Percentiles rank a stretch among this genome's conserved stretches.
Evolutionary conservation across 192 early-diverging fungal genomes (phyloP).

Genomic region (Coemansia sp.): DNA sequence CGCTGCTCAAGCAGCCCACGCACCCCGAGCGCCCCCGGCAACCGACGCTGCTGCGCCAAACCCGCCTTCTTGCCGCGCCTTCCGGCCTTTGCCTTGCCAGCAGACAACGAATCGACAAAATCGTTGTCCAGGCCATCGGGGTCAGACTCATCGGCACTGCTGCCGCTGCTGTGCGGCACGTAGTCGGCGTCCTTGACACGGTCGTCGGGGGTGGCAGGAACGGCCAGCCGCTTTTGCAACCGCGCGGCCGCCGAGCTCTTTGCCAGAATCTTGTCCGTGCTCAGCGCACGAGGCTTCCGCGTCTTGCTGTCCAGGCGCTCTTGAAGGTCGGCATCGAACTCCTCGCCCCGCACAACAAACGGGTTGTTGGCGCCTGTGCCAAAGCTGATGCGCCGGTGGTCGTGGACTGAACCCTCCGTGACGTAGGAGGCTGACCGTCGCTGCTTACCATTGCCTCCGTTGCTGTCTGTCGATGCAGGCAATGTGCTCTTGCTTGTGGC

Average conservation of each 20-base stretch:
- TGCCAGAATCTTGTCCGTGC: slow-evolving; percentile 20
- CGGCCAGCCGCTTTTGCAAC: slow-evolving; percentile 20
- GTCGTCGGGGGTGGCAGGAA: slow-evolving; percentile 38
- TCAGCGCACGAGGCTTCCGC: background rate
- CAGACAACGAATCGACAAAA: slow-evolving; percentile 1
- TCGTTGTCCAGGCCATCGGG: slow-evolving; percentile 9
- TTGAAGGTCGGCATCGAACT: slow-evolving; percentile 40
- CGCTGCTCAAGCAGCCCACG: slow-evolving; percentile 41
- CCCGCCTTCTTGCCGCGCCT: background rate
- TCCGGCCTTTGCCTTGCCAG: background rate
- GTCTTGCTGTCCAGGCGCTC: slow-evolving; percentile 24
- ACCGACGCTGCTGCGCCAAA: slow-evolving; percentile 14
- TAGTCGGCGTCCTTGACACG: slow-evolving; percentile 37
- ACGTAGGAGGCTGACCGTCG: background rate
- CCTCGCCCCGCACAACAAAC: slow-evolving; percentile 42
- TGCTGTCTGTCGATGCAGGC: background rate
- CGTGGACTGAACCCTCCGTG: slow-evolving; percentile 50
- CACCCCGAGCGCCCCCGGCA: slow-evolving; percentile 39
- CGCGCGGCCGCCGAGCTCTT: slow-evolving; percentile 43
- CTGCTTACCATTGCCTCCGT: background rate
- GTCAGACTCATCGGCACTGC: slow-evolving; percentile 4
- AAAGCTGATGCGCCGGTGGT: slow-evolving; percentile 47
- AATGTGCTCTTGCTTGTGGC: background rate
- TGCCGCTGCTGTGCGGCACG: slow-evolving; percentile 19
- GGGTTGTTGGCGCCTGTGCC: slow-evolving; percentile 35